Evolutionary conservation across 2,329 filamentous ascomycete genomes (phyloP).

Genomic region (Chaetomiaceae sp.): DNA sequence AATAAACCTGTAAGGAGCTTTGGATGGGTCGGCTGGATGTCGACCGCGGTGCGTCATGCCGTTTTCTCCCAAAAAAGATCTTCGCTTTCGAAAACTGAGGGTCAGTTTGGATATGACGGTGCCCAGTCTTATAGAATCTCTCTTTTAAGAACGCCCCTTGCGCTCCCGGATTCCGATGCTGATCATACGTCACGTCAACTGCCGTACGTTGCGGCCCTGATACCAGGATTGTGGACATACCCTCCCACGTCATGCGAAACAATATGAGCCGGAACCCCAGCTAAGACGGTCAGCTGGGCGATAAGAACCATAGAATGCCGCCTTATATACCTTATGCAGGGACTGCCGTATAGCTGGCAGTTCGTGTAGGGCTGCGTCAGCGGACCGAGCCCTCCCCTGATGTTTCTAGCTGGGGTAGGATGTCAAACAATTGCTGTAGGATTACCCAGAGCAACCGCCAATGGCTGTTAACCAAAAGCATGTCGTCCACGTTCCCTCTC

Average conservation of each 20-base stretch:
- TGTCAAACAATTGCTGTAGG: too few species aligned
- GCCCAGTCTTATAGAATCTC: neutral
- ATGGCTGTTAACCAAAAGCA: too few species aligned
- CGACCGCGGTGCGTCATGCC: too few species aligned
- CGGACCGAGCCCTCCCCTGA: neutral
- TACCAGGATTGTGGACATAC: neutral
- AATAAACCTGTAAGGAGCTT: too few species aligned
- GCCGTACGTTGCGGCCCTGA: neutral
- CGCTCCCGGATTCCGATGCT: neutral
- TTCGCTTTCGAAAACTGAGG: neutral
- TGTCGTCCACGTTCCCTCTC: neutral
- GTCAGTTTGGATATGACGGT: neutral
- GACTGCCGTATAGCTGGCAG: neutral
- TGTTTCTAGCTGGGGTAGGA: neutral
- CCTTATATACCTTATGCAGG: slow-evolving; percentile 4
- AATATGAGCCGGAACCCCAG: neutral
- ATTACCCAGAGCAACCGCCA: too few species aligned
- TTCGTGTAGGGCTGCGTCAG: neutral
- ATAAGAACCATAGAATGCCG: neutral
- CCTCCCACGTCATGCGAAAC: slow-evolving; percentile 1
- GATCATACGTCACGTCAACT: slow-evolving; percentile 6
- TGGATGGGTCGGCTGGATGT: too few species aligned
- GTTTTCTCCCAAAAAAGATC: too few species aligned
- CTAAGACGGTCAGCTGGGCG: neutral
- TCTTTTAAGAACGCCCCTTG: neutral